Conservation (phyloP, 495 filamentous ascomycete species). For the Saxispiralis lemnorum region DNA sequence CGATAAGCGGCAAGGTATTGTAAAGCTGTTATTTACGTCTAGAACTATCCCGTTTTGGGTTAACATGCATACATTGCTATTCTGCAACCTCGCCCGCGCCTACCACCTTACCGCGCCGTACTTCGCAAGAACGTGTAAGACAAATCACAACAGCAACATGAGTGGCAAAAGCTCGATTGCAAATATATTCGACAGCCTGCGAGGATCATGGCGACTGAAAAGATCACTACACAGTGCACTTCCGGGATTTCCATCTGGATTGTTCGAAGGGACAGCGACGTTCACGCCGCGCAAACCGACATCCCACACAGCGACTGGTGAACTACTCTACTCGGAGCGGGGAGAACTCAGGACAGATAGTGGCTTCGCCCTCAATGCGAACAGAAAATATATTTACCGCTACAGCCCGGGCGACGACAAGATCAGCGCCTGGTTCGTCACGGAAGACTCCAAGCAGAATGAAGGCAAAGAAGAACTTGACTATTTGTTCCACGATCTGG, state of each 20-base stretch:
- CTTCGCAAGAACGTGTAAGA: not conserved
- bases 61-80: no score
- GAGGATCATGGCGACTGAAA: constrained; percentile 39
- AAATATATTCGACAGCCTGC: constrained; percentile 13
- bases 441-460: constrained; percentile 22
- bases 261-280: constrained; percentile 40
- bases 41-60: no score
- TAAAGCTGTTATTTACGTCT: no score
- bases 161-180: not conserved
- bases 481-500: constrained; percentile 48
- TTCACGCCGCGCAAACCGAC: constrained; percentile 39
- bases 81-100: no score
- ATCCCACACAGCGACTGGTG: constrained; percentile 19
- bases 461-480: constrained; percentile 36
- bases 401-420: constrained; percentile 37
- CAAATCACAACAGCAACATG: no score
- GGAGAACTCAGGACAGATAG: constrained; percentile 36
- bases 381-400: constrained; percentile 35
- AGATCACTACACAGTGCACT: constrained; percentile 32
- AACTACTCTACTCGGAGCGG: constrained; percentile 52
- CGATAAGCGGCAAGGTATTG: no score
- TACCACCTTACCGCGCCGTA: no score
- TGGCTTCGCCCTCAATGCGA: constrained; percentile 21
- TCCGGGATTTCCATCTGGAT: constrained; percentile 39
- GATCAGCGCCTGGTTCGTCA: constrained; percentile 51